A percentile compares a stretch with the other conserved stretches of the same genome.
phyloP scores from a whole-genome alignment of 495 filamentous ascomycete genomes.

The Lophium mytilinum region DNA sequence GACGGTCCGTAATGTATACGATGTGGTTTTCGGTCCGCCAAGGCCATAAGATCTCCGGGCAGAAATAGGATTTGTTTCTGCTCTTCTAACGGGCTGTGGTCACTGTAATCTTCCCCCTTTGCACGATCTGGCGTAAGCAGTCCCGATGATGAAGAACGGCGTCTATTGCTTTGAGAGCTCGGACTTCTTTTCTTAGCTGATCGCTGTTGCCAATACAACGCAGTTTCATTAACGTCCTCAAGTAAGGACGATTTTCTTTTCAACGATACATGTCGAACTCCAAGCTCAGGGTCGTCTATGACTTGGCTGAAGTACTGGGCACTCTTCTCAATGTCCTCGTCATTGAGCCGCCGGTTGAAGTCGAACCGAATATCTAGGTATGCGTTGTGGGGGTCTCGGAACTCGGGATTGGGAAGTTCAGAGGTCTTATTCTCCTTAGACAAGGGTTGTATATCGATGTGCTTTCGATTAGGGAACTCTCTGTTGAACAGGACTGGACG shows the following conservation, averaged over 20 bases:
- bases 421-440: background rate
- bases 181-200: background rate
- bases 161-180: background rate
- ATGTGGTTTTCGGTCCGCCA: background rate
- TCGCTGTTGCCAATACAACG: background rate
- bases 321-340: background rate
- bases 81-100: no score
- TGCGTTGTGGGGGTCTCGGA: slow-evolving; percentile 3
- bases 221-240: background rate
- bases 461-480: background rate
- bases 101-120: no score
- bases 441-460: slow-evolving; percentile 5
- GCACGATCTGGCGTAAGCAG: no score
- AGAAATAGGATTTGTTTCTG: no score
- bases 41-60: no score
- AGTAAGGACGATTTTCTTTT: background rate
- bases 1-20: background rate
- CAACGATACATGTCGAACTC: no score
- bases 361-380: slow-evolving; percentile 10
- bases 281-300: slow-evolving; percentile 5
- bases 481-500: background rate
- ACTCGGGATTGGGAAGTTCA: background rate
- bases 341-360: slow-evolving; percentile 1
- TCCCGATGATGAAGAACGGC: no score
- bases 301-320: slow-evolving; percentile 4